phyloP scores from a whole-genome alignment of 176 grass and related monocot genomes.

The Triticum timopheevii region DNA sequence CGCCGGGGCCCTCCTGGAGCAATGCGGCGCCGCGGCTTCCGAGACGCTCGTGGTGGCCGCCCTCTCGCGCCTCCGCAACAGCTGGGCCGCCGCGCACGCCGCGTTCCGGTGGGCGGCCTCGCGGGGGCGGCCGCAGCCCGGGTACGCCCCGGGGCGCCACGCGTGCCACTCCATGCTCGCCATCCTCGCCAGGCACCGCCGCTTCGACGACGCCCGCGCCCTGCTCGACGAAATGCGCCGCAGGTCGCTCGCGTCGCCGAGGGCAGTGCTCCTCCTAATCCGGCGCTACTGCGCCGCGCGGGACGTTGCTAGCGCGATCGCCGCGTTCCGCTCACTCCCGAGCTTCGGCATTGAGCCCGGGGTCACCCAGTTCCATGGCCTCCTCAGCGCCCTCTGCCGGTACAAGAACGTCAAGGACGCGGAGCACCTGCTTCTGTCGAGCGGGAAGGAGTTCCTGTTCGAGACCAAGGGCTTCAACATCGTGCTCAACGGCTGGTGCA shows the following conservation, averaged over 20 bases:
- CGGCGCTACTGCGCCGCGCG: slow-evolving; percentile 59
- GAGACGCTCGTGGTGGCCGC: slow-evolving; percentile 59
- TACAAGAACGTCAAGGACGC: slow-evolving; percentile 82
- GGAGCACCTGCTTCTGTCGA: slow-evolving; percentile 78
- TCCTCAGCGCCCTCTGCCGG: slow-evolving; percentile 68
- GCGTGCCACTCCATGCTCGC: slow-evolving; percentile 78
- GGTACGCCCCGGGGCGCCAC: slow-evolving; percentile 48
- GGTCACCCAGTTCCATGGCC: slow-evolving; percentile 58
- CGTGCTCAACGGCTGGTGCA: slow-evolving; percentile 84
- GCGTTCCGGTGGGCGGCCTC: slow-evolving; percentile 70
- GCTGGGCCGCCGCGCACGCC: slow-evolving; percentile 66
- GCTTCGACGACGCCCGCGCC: slow-evolving; percentile 68
- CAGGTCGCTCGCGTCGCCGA: slow-evolving; percentile 46
- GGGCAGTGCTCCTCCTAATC: slow-evolving; percentile 52
- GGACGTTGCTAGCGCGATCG: slow-evolving; percentile 62
- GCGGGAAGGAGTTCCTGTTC: slow-evolving; percentile 56
- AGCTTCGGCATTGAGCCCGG: slow-evolving; percentile 48
- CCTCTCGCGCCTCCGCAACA: slow-evolving; percentile 66
- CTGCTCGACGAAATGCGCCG: slow-evolving; percentile 72
- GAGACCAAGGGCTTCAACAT: slow-evolving; percentile 93
- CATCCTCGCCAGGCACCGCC: slow-evolving; percentile 77
- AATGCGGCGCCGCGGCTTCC: slow-evolving; percentile 55
- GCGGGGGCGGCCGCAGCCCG: slow-evolving; percentile 27
- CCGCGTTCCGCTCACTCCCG: slow-evolving; percentile 60
- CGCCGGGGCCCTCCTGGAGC: slow-evolving; percentile 37